A percentile compares a stretch with the other conserved stretches of the same genome.
phyloP scores from a whole-genome alignment of 2,329 filamentous ascomycete genomes.

The Aspergillus quadrilineatus region DNA sequence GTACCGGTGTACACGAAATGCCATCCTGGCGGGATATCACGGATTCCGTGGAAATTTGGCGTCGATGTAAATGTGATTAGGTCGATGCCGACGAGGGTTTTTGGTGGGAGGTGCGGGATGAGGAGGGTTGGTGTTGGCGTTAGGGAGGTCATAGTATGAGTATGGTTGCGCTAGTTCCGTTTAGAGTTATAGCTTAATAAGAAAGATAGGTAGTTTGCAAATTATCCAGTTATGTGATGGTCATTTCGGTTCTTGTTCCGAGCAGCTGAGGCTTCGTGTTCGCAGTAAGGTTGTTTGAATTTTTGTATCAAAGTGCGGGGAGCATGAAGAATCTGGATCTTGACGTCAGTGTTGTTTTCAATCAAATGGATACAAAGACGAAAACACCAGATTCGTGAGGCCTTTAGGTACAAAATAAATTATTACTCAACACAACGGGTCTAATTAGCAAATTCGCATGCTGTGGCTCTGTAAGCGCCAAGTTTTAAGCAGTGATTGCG shows the following conservation, averaged over 20 bases:
- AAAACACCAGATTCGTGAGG: too few relatives aligned
- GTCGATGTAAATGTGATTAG: conserved; percentile 63
- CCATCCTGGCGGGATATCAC: conserved; percentile 56
- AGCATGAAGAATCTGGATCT: not conserved
- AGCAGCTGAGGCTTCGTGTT: not conserved
- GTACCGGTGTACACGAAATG: conserved; percentile 63
- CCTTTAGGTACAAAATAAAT: too few relatives aligned
- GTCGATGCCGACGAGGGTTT: conserved; percentile 53
- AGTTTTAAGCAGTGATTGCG: too few relatives aligned
- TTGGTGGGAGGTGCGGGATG: conserved; percentile 45
- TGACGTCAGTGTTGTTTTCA: not conserved
- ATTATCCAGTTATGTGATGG: not conserved
- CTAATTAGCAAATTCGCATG: too few relatives aligned
- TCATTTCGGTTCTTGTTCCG: not conserved
- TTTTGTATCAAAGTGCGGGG: not conserved
- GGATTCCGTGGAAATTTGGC: conserved; percentile 61
- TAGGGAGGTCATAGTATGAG: not conserved
- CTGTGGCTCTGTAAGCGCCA: too few relatives aligned
- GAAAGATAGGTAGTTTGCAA: not conserved
- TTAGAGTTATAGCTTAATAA: too few relatives aligned
- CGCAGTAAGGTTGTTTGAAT: not conserved
- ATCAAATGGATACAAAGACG: too few relatives aligned
- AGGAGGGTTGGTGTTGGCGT: conserved; percentile 41
- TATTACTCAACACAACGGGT: too few relatives aligned
- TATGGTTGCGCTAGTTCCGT: not conserved